Percentiles rank a stretch among this genome's conserved stretches.
Conservation (phyloP, 2,329 filamentous ascomycete species). For the Ophiocordyceps robertsii region DNA sequence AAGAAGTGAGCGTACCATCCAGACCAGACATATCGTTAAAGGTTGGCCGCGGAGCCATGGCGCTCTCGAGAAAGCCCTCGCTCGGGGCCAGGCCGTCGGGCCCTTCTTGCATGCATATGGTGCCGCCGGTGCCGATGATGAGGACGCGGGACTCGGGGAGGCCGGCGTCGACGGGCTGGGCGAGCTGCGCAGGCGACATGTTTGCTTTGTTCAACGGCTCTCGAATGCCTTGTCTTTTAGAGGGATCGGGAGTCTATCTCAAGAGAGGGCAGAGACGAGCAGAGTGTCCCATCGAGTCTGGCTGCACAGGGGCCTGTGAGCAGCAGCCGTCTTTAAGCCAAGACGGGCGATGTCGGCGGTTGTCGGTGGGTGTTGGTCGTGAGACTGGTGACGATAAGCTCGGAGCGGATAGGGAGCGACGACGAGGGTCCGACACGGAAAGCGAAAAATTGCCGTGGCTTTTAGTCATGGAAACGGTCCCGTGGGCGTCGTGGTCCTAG, state of each 20-base stretch:
- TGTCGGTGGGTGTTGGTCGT: no score
- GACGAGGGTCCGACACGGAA: background rate
- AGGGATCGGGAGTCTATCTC: no score
- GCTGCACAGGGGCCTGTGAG: no score
- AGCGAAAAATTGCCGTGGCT: slow-evolving; percentile 1
- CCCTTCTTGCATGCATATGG: slow-evolving; percentile 83
- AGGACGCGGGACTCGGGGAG: slow-evolving; percentile 68
- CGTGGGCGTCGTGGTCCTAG: no score
- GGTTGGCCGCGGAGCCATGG: slow-evolving; percentile 67
- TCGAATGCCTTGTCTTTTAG: no score
- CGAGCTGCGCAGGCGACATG: slow-evolving; percentile 8
- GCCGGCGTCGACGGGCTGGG: slow-evolving; percentile 8
- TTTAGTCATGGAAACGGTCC: background rate
- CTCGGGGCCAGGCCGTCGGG: slow-evolving; percentile 69
- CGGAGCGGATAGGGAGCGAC: background rate
- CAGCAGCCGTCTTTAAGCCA: no score
- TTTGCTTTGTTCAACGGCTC: background rate
- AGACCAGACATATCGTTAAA: slow-evolving; percentile 56
- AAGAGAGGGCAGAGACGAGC: no score
- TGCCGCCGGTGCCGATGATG: slow-evolving; percentile 81
- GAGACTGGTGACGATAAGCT: background rate
- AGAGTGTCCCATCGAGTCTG: no score
- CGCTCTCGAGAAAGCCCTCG: slow-evolving; percentile 65
- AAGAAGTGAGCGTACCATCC: slow-evolving; percentile 1
- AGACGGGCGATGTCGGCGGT: no score